A percentile compares a stretch with the other conserved stretches of the same genome.
phyloP scores from a whole-genome alignment of 75 land plant species.

The Selaginella moellendorffii region DNA sequence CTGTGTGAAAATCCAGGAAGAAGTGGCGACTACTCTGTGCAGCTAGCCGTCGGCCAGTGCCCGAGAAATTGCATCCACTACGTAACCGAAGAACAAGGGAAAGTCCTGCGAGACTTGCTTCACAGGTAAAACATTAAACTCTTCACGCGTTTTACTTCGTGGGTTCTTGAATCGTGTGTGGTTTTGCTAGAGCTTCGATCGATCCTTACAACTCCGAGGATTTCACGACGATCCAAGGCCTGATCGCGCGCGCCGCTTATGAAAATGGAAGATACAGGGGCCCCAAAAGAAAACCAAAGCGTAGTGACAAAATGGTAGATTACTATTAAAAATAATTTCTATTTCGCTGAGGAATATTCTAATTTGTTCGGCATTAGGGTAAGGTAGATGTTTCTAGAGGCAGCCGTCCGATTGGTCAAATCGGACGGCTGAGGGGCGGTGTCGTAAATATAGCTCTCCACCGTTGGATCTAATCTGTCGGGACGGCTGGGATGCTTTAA shows the following conservation, averaged over 20 bases:
- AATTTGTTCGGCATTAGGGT: background rate
- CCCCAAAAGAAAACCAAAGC: slow-evolving; percentile 30
- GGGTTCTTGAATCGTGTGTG: background rate
- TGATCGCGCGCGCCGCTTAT: slow-evolving; percentile 54
- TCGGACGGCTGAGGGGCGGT: too few species aligned
- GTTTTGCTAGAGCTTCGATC: background rate
- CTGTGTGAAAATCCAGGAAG: slow-evolving; percentile 25
- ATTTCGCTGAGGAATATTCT: background rate
- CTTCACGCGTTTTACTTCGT: slow-evolving; percentile 13
- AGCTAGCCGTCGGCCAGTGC: slow-evolving; percentile 89
- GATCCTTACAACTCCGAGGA: slow-evolving; percentile 37
- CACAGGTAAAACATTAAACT: slow-evolving; percentile 47
- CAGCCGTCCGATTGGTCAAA: too few species aligned
- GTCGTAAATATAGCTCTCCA: too few species aligned
- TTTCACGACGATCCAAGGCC: slow-evolving; percentile 44
- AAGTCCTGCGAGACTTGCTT: slow-evolving; percentile 56
- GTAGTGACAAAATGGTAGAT: slow-evolving; percentile 44
- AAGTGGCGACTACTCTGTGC: slow-evolving; percentile 69
- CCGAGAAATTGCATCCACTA: slow-evolving; percentile 87
- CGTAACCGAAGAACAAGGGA: slow-evolving; percentile 78
- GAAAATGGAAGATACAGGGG: slow-evolving; percentile 74
- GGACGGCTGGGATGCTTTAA: background rate
- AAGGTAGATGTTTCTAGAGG: too few species aligned
- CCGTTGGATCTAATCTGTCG: background rate
- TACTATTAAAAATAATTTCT: slow-evolving; percentile 8